Conservation (phyloP, 2,329 filamentous ascomycete genomes). For the Periglandula ipomoeae region DNA sequence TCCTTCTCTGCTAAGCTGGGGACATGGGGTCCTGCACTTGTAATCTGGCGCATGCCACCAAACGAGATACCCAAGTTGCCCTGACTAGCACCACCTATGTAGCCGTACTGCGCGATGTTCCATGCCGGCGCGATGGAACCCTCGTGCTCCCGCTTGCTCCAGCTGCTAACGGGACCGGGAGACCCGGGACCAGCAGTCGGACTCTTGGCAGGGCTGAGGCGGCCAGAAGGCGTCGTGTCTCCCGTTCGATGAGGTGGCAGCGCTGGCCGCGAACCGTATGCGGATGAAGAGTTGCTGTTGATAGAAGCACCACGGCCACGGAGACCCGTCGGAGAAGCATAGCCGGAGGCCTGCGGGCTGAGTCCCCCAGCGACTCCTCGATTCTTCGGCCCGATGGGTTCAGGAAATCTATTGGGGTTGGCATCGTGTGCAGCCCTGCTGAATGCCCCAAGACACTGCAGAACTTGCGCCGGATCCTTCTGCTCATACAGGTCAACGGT, state of each 20-base stretch:
- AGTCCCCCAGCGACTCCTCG: conserved; percentile 38
- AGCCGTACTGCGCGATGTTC: conserved; percentile 98
- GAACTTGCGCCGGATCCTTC: conserved; percentile 91
- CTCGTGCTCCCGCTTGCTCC: conserved; percentile 82
- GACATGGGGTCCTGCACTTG: conserved; percentile 67
- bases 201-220: conserved; percentile 54
- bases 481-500: conserved; percentile 93
- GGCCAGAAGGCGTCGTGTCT: conserved; percentile 40
- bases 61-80: conserved; percentile 92
- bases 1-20: conserved; percentile 82
- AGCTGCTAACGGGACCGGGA: conserved; percentile 62
- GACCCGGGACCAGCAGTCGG: conserved; percentile 40
- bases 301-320: conserved; percentile 42
- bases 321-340: conserved; percentile 35
- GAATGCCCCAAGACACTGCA: conserved; percentile 88
- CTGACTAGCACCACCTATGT: conserved; percentile 95
- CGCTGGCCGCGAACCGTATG: conserved; percentile 30
- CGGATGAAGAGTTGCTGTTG: conserved; percentile 49
- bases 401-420: conserved; percentile 65
- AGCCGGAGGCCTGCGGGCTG: conserved; percentile 59
- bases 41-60: conserved; percentile 87
- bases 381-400: conserved; percentile 64
- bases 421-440: conserved; percentile 72
- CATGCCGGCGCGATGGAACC: conserved; percentile 77
- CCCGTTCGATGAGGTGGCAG: conserved; percentile 42